Conservation (phyloP, 169 alveolate genomes). For the Cryptosporidium baileyi region DNA sequence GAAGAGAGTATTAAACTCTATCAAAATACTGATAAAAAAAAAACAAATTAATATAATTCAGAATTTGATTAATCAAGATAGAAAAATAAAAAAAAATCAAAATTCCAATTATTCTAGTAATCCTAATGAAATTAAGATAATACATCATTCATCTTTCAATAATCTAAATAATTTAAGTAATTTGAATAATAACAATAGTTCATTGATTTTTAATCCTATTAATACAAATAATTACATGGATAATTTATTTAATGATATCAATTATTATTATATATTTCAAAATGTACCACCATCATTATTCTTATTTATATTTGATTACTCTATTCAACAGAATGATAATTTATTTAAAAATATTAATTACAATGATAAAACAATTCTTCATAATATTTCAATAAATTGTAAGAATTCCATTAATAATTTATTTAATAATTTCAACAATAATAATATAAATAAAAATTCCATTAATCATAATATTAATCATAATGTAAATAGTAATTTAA, state of each 20-base stretch:
- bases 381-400: not conserved
- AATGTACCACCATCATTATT: conserved; percentile 7
- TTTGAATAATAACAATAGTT: not conserved
- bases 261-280: conserved; percentile 13
- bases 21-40: not conserved
- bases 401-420: not conserved
- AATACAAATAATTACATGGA: not conserved
- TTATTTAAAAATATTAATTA: not conserved
- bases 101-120: not conserved
- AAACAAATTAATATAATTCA: conserved; percentile 10
- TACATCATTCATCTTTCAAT: conserved; percentile 1
- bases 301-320: not conserved
- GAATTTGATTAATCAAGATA: not conserved
- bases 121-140: not conserved
- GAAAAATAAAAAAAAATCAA: not conserved
- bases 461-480: not conserved
- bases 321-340: not conserved
- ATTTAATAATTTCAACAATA: not conserved
- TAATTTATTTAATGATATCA: not conserved
- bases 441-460: not conserved
- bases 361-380: conserved; percentile 6
- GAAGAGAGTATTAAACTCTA: conserved; percentile 28
- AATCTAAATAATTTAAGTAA: not conserved
- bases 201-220: no score
- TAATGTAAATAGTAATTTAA: not conserved